phyloP scores from a whole-genome alignment of 345 rosid genomes.

The Gynandropsis gynandra region DNA sequence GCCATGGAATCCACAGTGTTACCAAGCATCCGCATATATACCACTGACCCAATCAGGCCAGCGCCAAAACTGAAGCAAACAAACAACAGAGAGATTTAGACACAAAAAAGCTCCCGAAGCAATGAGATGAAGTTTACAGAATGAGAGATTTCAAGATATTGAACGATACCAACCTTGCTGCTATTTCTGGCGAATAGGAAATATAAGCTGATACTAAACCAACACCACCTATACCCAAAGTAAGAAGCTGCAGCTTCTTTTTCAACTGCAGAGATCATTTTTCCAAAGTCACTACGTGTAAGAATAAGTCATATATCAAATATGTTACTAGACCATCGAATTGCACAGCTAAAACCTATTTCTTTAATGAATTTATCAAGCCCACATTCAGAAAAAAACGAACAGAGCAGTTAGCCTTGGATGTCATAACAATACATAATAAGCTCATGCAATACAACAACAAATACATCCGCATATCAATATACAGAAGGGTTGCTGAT shows the following conservation, averaged over 20 bases:
- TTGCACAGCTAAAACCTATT: too few species aligned
- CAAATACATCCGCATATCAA: not conserved
- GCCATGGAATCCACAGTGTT: constrained; percentile 80
- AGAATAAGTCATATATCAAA: not conserved
- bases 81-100: not conserved
- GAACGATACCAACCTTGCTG: constrained; percentile 54
- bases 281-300: constrained; percentile 8
- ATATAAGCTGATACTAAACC: constrained; percentile 82
- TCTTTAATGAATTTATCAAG: too few species aligned
- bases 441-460: not conserved
- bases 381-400: too few species aligned
- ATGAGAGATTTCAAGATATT: not conserved
- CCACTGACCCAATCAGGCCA: constrained; percentile 72
- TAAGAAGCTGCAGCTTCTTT: constrained; percentile 59
- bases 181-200: constrained; percentile 78
- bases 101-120: not conserved
- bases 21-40: constrained; percentile 83
- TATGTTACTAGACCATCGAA: too few species aligned
- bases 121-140: constrained; percentile 1
- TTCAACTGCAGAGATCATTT: constrained; percentile 54
- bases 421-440: too few species aligned
- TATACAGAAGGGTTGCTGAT: too few species aligned
- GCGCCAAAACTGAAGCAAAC: constrained; percentile 59
- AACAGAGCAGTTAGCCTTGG: too few species aligned
- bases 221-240: constrained; percentile 70